These are phyloP conservation scores for Kwoniella shivajii DNA, from an alignment of 1,284 basidiomycete genomes.

Conservation along the genomic window DNA sequence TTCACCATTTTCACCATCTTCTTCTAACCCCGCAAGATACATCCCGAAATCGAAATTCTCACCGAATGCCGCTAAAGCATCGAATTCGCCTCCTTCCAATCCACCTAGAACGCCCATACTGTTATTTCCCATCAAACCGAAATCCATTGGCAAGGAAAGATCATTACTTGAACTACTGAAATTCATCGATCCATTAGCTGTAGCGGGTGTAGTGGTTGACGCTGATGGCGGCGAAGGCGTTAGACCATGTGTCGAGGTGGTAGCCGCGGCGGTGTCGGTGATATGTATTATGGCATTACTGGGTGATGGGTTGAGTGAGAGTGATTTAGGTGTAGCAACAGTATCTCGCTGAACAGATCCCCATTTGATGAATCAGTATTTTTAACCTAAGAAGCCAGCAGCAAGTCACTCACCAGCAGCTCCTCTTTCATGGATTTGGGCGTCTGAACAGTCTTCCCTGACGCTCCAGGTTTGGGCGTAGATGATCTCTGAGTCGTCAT, in stretches of 20 bases:
- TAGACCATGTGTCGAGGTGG: constrained; percentile 25
- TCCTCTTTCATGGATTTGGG: constrained; percentile 36
- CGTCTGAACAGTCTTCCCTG: constrained; percentile 19
- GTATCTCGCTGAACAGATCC: constrained; percentile 26
- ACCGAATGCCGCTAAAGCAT: constrained; percentile 24
- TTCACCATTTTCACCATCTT: constrained; percentile 36
- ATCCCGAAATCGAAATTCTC: constrained; percentile 41
- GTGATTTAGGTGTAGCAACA: constrained; percentile 38
- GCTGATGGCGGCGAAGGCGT: constrained; percentile 39
- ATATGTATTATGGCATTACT: constrained; percentile 25
- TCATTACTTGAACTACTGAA: constrained; percentile 4
- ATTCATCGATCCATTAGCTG: constrained; percentile 4
- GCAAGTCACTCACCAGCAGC: constrained; percentile 26
- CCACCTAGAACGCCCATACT: constrained; percentile 18
- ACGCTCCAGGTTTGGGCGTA: constrained; percentile 34
- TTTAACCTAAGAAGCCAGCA: neutral
- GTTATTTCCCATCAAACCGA: constrained; percentile 7
- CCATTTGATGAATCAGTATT: neutral
- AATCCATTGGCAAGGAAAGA: constrained; percentile 19
- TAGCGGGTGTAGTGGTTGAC: constrained; percentile 23
- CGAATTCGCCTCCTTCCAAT: constrained; percentile 27
- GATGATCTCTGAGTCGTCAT: constrained; percentile 24
- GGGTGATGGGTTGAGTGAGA: constrained; percentile 45
- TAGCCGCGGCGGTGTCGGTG: constrained; percentile 16
- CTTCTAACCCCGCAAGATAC: constrained; percentile 44